Conservation (phyloP, 805 yeast species). For the Saccharomyces kudriavzevii region DNA sequence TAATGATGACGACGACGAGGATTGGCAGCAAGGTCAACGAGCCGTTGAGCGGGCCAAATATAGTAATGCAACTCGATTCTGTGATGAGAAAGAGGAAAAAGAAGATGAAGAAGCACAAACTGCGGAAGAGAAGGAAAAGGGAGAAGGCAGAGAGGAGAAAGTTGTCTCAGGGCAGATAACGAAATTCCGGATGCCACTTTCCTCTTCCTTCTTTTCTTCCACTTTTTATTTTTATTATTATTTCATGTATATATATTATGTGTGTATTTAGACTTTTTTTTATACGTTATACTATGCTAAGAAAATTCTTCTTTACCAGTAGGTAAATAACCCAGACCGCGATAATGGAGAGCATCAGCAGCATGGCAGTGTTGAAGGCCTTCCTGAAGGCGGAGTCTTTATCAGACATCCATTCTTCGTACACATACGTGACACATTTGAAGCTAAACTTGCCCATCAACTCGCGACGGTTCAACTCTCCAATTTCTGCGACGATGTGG, state of each 20-base stretch:
- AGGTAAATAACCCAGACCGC: slow-evolving; percentile 6
- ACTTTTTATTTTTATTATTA: neutral
- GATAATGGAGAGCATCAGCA: slow-evolving; percentile 7
- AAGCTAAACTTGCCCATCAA: slow-evolving; percentile 49
- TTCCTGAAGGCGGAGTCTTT: slow-evolving; percentile 11
- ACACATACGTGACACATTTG: slow-evolving; percentile 34
- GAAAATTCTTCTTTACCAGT: slow-evolving; percentile 6
- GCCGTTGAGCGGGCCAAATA: neutral
- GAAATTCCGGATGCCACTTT: neutral
- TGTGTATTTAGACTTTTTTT: slow-evolving; percentile 1
- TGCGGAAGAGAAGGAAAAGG: slow-evolving; percentile 92
- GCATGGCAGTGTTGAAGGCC: neutral
- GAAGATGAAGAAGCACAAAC: slow-evolving; percentile 96
- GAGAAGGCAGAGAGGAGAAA: slow-evolving; percentile 77
- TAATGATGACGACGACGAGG: neutral
- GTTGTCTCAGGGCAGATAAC: slow-evolving; percentile 38
- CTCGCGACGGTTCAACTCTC: slow-evolving; percentile 51
- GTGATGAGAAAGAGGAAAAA: slow-evolving; percentile 79
- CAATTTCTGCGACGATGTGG: slow-evolving; percentile 57
- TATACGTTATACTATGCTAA: slow-evolving; percentile 2
- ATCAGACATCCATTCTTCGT: slow-evolving; percentile 29
- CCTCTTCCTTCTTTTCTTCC: neutral
- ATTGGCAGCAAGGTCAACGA: neutral
- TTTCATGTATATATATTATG: slow-evolving; percentile 6
- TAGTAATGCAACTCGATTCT: slow-evolving; percentile 45